Conservation (phyloP, 2,329 filamentous ascomycete genomes). For the Elsinoe necatrix region DNA sequence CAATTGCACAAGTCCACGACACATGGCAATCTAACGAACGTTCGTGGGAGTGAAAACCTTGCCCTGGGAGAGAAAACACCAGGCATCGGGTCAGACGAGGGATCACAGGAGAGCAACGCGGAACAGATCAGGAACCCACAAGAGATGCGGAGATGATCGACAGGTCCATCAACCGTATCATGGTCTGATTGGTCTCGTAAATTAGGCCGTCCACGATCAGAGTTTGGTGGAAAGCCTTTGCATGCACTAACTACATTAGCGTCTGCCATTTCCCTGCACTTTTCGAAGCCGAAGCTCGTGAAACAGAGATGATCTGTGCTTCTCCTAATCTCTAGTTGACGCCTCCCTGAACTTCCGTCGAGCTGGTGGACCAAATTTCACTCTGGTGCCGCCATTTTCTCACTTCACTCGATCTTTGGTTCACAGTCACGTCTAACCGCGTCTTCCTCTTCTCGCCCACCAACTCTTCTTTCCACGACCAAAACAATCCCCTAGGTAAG, state of each 20-base stretch:
- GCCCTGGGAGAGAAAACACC: neutral
- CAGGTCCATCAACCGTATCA: too few relatives aligned
- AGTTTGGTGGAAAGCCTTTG: neutral
- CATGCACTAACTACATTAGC: neutral
- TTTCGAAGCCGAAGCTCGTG: constrained; percentile 12
- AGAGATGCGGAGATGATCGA: constrained; percentile 9
- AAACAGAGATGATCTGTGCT: constrained; percentile 13
- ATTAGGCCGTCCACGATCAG: neutral
- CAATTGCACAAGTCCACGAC: too few relatives aligned
- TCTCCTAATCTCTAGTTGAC: constrained; percentile 9
- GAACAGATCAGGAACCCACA: neutral
- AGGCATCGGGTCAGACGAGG: neutral
- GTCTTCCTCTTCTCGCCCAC: constrained; percentile 1
- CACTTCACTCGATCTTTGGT: constrained; percentile 6
- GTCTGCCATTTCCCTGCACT: constrained; percentile 1
- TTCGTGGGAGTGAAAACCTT: neutral
- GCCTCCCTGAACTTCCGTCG: constrained; percentile 11
- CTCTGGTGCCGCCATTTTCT: constrained; percentile 3
- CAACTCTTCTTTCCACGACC: neutral
- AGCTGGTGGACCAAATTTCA: constrained; percentile 13
- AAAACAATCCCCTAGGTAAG: constrained; percentile 12
- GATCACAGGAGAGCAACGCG: constrained; percentile 2
- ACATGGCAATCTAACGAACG: constrained; percentile 1
- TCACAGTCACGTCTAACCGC: constrained; percentile 12
- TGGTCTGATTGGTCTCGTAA: neutral